These are phyloP conservation scores for Picea engelmannii DNA, from an alignment of 83 land plant genomes.

Conservation along the genomic window DNA sequence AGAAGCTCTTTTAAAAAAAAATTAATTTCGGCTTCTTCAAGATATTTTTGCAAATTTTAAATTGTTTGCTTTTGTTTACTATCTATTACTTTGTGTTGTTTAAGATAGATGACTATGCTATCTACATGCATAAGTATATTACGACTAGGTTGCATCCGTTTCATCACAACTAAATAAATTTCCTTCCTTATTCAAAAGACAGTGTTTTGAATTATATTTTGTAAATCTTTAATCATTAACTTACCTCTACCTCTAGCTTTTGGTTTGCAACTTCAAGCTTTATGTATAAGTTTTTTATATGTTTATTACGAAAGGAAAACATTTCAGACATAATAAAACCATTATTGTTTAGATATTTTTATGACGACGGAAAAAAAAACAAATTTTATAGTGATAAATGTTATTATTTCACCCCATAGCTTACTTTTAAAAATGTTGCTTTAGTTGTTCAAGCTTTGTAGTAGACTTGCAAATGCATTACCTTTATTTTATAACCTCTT, in stretches of 20 bases:
- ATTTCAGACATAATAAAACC: conserved; percentile 31
- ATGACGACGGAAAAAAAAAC: background rate
- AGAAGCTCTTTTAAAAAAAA: conserved; percentile 53
- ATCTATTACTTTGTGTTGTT: conserved; percentile 35
- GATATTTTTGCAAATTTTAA: conserved; percentile 30
- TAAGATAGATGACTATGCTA: conserved; percentile 38
- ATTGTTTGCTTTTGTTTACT: conserved; percentile 37
- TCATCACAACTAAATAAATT: background rate
- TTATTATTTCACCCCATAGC: background rate
- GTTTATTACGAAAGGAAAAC: conserved; percentile 53
- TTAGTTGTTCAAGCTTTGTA: conserved; percentile 65
- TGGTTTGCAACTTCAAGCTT: conserved; percentile 52
- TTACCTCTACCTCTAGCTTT: conserved; percentile 58
- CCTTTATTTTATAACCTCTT: conserved; percentile 51
- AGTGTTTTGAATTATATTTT: background rate
- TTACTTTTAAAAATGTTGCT: conserved; percentile 63
- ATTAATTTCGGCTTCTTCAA: conserved; percentile 50
- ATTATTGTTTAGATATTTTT: background rate
- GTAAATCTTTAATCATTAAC: background rate
- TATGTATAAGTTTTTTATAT: conserved; percentile 30
- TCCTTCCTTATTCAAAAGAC: background rate
- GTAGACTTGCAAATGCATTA: conserved; percentile 69
- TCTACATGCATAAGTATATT: conserved; percentile 22
- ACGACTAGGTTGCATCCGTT: background rate
- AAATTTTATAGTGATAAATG: background rate